Evolutionary conservation across 2,329 filamentous ascomycete genomes (phyloP).

Genomic region (Lasiodiplodia sp.): DNA sequence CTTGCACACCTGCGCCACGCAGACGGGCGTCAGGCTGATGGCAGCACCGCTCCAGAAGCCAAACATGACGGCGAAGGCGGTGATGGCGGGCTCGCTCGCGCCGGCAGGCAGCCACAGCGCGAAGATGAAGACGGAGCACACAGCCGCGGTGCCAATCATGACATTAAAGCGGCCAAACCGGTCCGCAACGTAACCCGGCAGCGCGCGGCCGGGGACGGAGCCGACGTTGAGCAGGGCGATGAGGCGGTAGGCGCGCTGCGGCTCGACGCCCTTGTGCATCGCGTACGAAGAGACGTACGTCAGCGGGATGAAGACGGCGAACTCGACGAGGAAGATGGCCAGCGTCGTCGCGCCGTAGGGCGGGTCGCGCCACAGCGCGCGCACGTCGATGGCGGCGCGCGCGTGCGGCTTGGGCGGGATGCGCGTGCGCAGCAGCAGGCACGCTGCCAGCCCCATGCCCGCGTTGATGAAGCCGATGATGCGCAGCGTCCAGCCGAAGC

Average conservation of each 20-base stretch:
- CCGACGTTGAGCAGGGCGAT: slow-evolving; percentile 27
- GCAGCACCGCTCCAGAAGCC: slow-evolving; percentile 57
- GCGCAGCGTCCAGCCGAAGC: slow-evolving; percentile 48
- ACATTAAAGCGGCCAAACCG: slow-evolving; percentile 52
- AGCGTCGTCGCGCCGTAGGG: slow-evolving; percentile 12
- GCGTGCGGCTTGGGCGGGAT: slow-evolving; percentile 25
- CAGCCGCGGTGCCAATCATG: slow-evolving; percentile 45
- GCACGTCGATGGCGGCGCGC: slow-evolving; percentile 2
- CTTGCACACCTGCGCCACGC: slow-evolving; percentile 56
- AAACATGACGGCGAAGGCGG: slow-evolving; percentile 52
- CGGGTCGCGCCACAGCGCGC: slow-evolving; percentile 3
- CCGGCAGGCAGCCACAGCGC: slow-evolving; percentile 40
- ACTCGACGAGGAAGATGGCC: slow-evolving; percentile 22
- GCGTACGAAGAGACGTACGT: slow-evolving; percentile 17
- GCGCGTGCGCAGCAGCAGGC: slow-evolving; percentile 43
- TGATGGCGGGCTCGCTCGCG: slow-evolving; percentile 38
- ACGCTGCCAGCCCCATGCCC: slow-evolving; percentile 43
- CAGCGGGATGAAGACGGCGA: slow-evolving; percentile 10
- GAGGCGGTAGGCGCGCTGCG: slow-evolving; percentile 7
- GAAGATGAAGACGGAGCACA: slow-evolving; percentile 47
- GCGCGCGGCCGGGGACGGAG: slow-evolving; percentile 36
- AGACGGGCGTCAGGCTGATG: slow-evolving; percentile 55
- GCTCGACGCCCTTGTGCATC: background rate
- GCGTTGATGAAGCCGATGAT: slow-evolving; percentile 49
- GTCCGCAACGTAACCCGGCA: slow-evolving; percentile 45